These are phyloP conservation scores for Anisodus acutangulus DNA, from an alignment of 257 asterid species.

Conservation along the genomic window DNA sequence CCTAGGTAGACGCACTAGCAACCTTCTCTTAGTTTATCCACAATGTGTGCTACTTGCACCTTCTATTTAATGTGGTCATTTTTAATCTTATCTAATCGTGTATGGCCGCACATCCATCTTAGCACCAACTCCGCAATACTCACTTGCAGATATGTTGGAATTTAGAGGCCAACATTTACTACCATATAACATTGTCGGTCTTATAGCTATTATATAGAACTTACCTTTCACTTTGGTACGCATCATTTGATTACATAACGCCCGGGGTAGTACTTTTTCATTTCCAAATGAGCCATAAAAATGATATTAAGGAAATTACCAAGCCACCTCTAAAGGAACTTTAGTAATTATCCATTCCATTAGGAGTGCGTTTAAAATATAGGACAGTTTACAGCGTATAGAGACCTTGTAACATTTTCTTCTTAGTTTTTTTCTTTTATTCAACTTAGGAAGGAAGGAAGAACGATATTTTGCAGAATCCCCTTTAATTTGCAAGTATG, in stretches of 20 bases:
- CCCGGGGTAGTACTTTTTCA: not conserved
- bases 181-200: not conserved
- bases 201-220: not conserved
- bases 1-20: too few relatives aligned
- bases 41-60: not conserved
- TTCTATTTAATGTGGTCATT: not conserved
- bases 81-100: not conserved
- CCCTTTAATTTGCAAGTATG: slow-evolving; percentile 21
- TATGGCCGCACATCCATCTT: not conserved
- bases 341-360: not conserved
- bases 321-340: slow-evolving; percentile 18
- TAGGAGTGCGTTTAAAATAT: not conserved
- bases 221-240: not conserved
- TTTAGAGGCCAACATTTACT: not conserved
- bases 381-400: not conserved
- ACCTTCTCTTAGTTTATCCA: not conserved
- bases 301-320: not conserved
- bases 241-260: not conserved
- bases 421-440: not conserved
- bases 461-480: not conserved
- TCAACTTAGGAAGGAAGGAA: not conserved
- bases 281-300: not conserved
- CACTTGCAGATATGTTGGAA: not conserved
- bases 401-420: not conserved
- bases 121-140: not conserved